Conservation (phyloP, 345 rosid species). For the Arabidopsis arenosa region DNA sequence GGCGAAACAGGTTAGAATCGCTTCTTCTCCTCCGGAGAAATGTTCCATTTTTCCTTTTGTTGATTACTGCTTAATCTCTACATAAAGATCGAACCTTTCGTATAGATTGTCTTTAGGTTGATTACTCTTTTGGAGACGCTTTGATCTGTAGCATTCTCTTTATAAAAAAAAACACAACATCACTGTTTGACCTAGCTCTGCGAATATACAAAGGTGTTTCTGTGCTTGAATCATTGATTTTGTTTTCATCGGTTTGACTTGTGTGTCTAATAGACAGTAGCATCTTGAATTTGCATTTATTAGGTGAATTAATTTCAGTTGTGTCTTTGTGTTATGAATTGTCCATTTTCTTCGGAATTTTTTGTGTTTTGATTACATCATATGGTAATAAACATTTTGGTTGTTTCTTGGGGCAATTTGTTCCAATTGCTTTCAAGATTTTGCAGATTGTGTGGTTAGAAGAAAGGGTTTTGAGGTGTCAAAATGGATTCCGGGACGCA, state of each 20-base stretch:
- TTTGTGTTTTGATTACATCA: too few relatives aligned
- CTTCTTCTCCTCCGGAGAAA: constrained; percentile 2
- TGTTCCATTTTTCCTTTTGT: background rate
- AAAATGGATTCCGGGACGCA: background rate
- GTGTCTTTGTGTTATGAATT: too few relatives aligned
- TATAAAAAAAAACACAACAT: too few relatives aligned
- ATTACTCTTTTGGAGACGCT: background rate
- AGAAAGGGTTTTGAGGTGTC: background rate
- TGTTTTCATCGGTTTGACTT: too few relatives aligned
- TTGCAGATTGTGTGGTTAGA: constrained; percentile 2
- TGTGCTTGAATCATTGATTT: background rate
- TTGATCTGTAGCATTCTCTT: background rate
- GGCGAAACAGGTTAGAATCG: background rate
- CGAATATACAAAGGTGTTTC: background rate
- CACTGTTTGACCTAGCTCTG: background rate
- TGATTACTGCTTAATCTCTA: too few relatives aligned
- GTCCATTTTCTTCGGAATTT: too few relatives aligned
- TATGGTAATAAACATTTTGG: background rate
- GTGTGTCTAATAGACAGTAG: too few relatives aligned
- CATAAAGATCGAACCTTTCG: background rate
- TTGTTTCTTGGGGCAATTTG: background rate
- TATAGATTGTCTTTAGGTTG: background rate
- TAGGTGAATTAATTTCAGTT: too few relatives aligned
- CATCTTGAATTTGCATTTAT: too few relatives aligned
- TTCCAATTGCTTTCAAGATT: background rate